These are phyloP conservation scores for Kondoa malvinella DNA, from an alignment of 768 basidiomycete species.

Conservation along the genomic window DNA sequence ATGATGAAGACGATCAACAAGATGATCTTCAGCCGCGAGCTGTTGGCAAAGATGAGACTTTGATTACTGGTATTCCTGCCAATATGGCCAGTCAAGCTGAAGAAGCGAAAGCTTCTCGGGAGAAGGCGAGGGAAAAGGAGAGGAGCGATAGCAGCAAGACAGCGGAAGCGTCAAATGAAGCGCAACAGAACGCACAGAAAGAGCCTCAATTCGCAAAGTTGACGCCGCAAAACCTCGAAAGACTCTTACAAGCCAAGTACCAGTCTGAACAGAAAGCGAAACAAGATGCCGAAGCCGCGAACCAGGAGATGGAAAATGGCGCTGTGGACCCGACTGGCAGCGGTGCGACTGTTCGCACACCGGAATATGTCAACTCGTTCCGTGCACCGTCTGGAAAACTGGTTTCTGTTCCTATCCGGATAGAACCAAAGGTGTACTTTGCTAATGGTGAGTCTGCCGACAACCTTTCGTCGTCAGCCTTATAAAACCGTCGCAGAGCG, in stretches of 20 bases:
- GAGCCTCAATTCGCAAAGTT: constrained; percentile 40
- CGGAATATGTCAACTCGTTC: constrained; percentile 44
- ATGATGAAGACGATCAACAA: constrained; percentile 79
- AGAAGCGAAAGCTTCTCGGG: constrained; percentile 71
- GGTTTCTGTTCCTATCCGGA: constrained; percentile 81
- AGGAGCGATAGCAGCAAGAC: constrained; percentile 33
- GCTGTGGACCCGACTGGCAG: constrained; percentile 15
- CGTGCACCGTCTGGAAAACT: constrained; percentile 67
- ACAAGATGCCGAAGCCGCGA: constrained; percentile 27
- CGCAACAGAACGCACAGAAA: constrained; percentile 35
- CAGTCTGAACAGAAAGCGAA: constrained; percentile 20
- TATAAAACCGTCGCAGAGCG: neutral
- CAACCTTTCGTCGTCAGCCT: neutral
- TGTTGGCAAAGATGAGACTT: constrained; percentile 65
- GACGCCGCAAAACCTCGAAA: constrained; percentile 39
- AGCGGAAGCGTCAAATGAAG: constrained; percentile 9
- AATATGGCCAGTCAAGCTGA: constrained; percentile 44
- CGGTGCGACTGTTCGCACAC: constrained; percentile 30
- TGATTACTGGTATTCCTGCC: constrained; percentile 56
- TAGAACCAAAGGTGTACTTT: constrained; percentile 97
- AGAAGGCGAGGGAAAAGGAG: constrained; percentile 40
- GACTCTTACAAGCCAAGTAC: constrained; percentile 31
- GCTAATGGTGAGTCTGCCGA: constrained; percentile 34
- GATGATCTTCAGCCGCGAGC: constrained; percentile 13
- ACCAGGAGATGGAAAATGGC: constrained; percentile 1